These are phyloP conservation scores for Neonectria sp. DNA, from an alignment of 2,329 filamentous ascomycete genomes.

Conservation along the genomic window DNA sequence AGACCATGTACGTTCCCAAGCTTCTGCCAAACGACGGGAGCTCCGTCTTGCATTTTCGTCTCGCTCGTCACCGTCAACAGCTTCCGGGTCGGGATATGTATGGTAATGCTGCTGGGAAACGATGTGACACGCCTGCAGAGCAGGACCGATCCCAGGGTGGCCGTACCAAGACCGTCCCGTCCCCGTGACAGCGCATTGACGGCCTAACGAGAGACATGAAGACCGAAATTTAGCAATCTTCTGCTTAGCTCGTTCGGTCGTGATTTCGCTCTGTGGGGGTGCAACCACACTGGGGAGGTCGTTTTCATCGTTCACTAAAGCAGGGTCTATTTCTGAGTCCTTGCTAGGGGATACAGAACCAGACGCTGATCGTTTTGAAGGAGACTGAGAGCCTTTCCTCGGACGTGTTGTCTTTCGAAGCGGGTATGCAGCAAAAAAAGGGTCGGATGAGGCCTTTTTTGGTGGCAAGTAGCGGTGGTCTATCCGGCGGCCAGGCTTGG, in stretches of 20 bases:
- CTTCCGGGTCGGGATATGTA: neutral
- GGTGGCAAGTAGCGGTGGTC: constrained; percentile 7
- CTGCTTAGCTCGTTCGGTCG: neutral
- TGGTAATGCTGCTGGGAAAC: neutral
- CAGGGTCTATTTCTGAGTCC: neutral
- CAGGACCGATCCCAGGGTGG: neutral
- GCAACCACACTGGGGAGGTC: neutral
- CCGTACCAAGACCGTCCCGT: constrained; percentile 13
- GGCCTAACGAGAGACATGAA: neutral
- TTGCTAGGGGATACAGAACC: constrained; percentile 12
- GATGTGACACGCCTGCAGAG: constrained; percentile 10
- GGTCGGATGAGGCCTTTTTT: neutral
- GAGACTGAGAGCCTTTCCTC: too few relatives aligned
- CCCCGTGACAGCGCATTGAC: constrained; percentile 4
- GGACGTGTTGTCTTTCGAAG: too few relatives aligned
- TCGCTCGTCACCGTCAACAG: neutral
- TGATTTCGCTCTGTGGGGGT: neutral
- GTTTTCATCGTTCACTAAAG: neutral
- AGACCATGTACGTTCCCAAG: neutral
- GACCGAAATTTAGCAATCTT: neutral
- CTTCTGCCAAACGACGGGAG: neutral
- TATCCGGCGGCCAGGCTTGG: neutral
- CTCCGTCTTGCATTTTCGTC: neutral
- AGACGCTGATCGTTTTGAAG: too few relatives aligned
- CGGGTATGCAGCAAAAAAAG: neutral